A percentile compares a stretch with the other conserved stretches of the same genome.
Conservation (phyloP, 164 flowering plant species). For the Taxillus chinensis region DNA sequence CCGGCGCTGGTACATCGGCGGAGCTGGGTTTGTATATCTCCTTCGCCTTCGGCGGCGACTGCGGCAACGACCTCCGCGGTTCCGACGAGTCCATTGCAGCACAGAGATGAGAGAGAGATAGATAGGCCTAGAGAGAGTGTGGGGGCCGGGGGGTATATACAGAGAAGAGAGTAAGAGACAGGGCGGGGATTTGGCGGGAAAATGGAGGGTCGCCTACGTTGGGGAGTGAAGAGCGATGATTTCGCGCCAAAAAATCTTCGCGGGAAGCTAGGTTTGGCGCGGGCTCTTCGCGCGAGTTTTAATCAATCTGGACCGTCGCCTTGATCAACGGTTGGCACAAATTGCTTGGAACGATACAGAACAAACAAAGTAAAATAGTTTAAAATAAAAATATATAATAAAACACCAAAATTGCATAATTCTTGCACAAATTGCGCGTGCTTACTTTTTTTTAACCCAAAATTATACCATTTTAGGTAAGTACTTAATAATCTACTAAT, state of each 20-base stretch:
- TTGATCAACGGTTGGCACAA: background rate
- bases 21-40: conserved; percentile 14
- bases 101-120: background rate
- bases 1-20: background rate
- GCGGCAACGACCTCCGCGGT: conserved; percentile 2
- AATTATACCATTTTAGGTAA: too few relatives aligned
- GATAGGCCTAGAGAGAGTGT: background rate
- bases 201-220: background rate
- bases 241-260: background rate
- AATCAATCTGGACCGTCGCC: background rate
- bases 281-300: too few relatives aligned
- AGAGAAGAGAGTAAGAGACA: background rate
- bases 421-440: too few relatives aligned
- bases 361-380: too few relatives aligned
- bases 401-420: too few relatives aligned
- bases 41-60: conserved; percentile 27
- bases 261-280: background rate
- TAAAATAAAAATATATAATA: too few relatives aligned
- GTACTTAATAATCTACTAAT: too few relatives aligned
- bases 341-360: too few relatives aligned
- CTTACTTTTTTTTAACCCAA: too few relatives aligned
- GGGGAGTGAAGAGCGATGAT: background rate
- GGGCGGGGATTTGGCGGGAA: background rate
- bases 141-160: background rate
- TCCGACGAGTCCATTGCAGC: conserved; percentile 5